Base-by-base conservation (phyloP, 2,329 filamentous ascomycete genomes). In the Huntiella omanensis region DNA sequence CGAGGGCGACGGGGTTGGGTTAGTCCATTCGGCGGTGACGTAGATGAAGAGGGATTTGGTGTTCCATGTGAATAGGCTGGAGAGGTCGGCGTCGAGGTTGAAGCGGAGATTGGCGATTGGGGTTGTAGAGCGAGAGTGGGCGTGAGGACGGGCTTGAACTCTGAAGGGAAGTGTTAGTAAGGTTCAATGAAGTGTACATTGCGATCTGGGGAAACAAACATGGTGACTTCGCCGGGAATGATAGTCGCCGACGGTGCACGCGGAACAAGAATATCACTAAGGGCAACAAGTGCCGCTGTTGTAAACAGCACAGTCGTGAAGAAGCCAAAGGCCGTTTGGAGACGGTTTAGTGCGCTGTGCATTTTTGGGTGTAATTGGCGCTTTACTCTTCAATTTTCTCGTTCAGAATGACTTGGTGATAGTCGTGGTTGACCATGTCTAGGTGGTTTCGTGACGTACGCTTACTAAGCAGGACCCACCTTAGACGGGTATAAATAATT, bases 41-140 rank as follows among this genome's bases (percentile, higher is more conserved):
- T 94, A 98, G 61, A 95, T 78, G 65, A 96, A 98, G 57, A 98
- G 67, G 65, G 96, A 84, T 64, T 98, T 98, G 15, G 92, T 98
- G 70, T 98, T 98, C 91, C 88, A 98, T 58, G 83, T 93, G 73
- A 96, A 96, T 55, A 98, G 83, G 38, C 80, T 80, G 50, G 77
- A 81, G 50, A 98, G 74, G 65, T 98, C 88, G 45, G 87, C 82
- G 57, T 94, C 82, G 50, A 98, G 73, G 57, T 87, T 83, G 70
- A 98, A 98, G 60, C 80, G 81, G 59, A 98, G 80, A 59, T 91
- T 77, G 55, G 88, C 91, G 62, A 95, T 96, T 64, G 98, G 91
- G 64, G 96, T 87, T 63, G 83, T 84, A 62, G 91, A 92, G 44
- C 73, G 69, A 54, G 79, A 83, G 69, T 96, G 94, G 71, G 96